Base-by-base conservation (phyloP, 164 flowering plant genomes). In the Annona cherimola region DNA sequence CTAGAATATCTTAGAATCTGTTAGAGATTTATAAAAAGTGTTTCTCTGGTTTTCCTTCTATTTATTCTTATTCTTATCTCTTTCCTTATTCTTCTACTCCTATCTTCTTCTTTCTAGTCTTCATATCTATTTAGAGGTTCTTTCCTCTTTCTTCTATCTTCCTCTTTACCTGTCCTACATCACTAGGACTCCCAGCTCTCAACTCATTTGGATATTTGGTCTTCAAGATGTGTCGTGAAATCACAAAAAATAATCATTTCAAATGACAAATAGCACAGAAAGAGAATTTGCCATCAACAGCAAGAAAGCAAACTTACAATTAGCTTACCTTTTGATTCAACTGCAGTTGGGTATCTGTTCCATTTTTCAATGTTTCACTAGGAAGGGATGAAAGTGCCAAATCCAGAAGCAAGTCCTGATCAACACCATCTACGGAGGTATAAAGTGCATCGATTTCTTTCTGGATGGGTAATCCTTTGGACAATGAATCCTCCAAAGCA, bases 311-410 rank as follows among this genome's bases (percentile, higher is more conserved):
- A 46, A 64, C 50, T 18, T 60, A 18, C n/a, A 16, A 57, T 35
- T 39, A 55, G 67, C 91, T 86, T 79, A 75, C 99, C 98, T 91
- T 89, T 73, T 82, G 86, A 71, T 86, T 90, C 79, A 96, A 81
- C 74, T 91, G 89, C 79, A 87, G 74, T 45, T 75, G 71, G 18
- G 90, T 90, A 78, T 90, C 88, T 16, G 94, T 84, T 50, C 98
- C 99, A 83, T 73, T 44, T 9, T 69, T 71, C 61, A 81, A 77
- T 55, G 92, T 82, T 71, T 93, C 99, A 72, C 87, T 90, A 18
- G 97, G 97, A 79, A 96, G 86, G 26, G 98, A 86, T 71, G 96
- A 86, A n/a, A 96, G 72, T 66, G 87, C 96, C 82, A 93, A 77
- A 80, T 85, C 88, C 60, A 93, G 44, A 68, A 90, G 81, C 20